Base-by-base conservation (phyloP, 2,329 filamentous ascomycete species). In the Iodosphaeria phyllophila region DNA sequence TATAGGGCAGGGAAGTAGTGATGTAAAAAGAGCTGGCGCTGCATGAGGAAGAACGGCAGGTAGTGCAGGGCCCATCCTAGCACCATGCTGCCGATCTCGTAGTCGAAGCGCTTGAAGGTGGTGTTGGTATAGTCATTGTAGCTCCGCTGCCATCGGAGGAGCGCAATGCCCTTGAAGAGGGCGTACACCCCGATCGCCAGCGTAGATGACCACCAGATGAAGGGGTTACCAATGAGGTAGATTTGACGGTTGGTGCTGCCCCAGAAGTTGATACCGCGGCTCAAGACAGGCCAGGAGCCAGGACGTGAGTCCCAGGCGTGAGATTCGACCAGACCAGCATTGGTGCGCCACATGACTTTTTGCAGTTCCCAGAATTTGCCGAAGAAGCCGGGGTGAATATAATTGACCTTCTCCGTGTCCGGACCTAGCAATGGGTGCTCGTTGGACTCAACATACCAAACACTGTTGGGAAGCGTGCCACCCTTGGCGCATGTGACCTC, bases 261-360 rank as follows among this genome's bases (percentile, higher is more conserved):
- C 89, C 89, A 98, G 63, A 98, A 98, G 59, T 98, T 98, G 63
- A 98, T 98, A 41, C 89, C 89, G 33, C 89, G 80, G 37, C 70
- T 70, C 26, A 98, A 69, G 29, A 91, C 67, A 13, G 89, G 89
- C 89, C 89, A 98, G 5, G 83, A 86, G 17, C 72, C 69, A 16
- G 89, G 89, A 22, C 89, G 78, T 23, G 89, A 95, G 48, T 98
- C 89, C 89, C 91, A 98, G 26, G 84, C 82, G 46, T 98, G 89
- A 11, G 84, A 92, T 43, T 98, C 89, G 14, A 89, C 80, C 24
- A 98, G 69, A 21, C 89, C 89, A 16, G 89, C 89, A 45, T 98
- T 98, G 18, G 89, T 98, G 41, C 67, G 83, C 89, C 89, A 98
- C 89, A 98, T 98, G 34, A 98, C 89, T 51, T 78, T 74, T 47